phyloP scores from a whole-genome alignment of 2,329 filamentous ascomycete genomes.

The Xylaria sp. region DNA sequence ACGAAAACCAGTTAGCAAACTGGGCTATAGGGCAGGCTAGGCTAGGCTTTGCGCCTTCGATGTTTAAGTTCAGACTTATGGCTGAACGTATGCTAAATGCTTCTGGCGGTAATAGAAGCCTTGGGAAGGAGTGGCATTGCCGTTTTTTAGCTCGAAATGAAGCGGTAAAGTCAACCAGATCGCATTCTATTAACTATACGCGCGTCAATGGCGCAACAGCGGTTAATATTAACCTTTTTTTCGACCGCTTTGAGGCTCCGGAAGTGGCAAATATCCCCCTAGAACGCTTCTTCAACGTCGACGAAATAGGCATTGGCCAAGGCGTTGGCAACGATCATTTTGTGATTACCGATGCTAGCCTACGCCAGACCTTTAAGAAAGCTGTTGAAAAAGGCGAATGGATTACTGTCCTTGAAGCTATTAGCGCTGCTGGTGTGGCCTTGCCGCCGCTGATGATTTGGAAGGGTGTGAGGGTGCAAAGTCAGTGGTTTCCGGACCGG shows the following conservation, averaged over 20 bases:
- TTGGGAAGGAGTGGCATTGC: neutral
- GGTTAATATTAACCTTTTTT: neutral
- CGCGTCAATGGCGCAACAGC: constrained; percentile 2
- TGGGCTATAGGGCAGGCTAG: no score
- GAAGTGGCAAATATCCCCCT: constrained; percentile 3
- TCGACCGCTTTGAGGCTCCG: neutral
- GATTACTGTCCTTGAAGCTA: neutral
- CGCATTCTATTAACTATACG: neutral
- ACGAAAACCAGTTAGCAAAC: no score
- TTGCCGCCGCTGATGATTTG: neutral
- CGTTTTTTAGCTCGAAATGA: constrained; percentile 4
- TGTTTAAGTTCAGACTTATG: constrained; percentile 4
- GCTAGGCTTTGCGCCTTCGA: no score
- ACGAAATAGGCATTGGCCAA: constrained; percentile 16
- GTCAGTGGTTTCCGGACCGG: constrained; percentile 8
- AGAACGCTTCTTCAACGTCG: constrained; percentile 9
- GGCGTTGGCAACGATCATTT: neutral
- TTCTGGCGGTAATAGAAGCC: neutral
- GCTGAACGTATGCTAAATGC: neutral
- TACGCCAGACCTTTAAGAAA: neutral
- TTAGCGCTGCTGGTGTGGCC: neutral
- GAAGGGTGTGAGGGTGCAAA: neutral
- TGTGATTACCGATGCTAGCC: neutral
- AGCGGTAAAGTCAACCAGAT: neutral
- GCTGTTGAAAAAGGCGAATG: constrained; percentile 6